Evolutionary conservation across 345 rosid genomes (phyloP).

Genomic region (Xanthoceras sorbifolium): DNA sequence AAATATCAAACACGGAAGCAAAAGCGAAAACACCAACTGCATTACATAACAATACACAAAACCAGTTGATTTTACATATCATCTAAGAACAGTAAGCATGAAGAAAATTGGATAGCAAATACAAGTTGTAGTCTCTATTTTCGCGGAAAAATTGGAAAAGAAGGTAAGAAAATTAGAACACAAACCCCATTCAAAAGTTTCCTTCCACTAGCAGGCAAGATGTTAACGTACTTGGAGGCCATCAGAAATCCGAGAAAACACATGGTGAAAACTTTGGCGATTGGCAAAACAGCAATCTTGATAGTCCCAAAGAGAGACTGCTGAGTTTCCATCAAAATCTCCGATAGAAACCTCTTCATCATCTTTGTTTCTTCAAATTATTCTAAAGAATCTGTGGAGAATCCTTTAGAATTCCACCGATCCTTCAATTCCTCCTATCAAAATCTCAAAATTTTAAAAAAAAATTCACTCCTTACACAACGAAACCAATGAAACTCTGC

Average conservation of each 20-base stretch:
- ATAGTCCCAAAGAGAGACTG: slow-evolving; percentile 63
- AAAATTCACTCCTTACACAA: too few relatives aligned
- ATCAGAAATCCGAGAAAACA: slow-evolving; percentile 94
- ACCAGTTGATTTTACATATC: background rate
- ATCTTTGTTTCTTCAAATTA: background rate
- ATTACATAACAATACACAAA: background rate
- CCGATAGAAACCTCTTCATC: slow-evolving; percentile 39
- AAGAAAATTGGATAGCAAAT: too few relatives aligned
- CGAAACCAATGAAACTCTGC: too few relatives aligned
- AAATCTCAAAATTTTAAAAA: too few relatives aligned
- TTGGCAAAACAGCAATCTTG: slow-evolving; percentile 89
- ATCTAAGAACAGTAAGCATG: too few relatives aligned
- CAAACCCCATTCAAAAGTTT: slow-evolving; percentile 90
- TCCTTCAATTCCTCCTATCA: background rate
- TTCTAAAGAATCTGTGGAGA: background rate
- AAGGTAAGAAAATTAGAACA: background rate
- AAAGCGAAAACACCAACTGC: slow-evolving; percentile 93
- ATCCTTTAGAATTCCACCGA: background rate
- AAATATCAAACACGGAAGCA: slow-evolving; percentile 97
- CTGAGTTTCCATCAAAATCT: slow-evolving; percentile 37
- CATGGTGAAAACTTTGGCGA: slow-evolving; percentile 94
- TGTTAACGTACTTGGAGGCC: slow-evolving; percentile 95
- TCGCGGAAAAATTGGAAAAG: background rate
- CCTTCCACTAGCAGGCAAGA: slow-evolving; percentile 89
- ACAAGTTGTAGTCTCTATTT: too few relatives aligned